Conservation (phyloP, 2,329 filamentous ascomycete genomes). For the Chaetoscypha palmicola region DNA sequence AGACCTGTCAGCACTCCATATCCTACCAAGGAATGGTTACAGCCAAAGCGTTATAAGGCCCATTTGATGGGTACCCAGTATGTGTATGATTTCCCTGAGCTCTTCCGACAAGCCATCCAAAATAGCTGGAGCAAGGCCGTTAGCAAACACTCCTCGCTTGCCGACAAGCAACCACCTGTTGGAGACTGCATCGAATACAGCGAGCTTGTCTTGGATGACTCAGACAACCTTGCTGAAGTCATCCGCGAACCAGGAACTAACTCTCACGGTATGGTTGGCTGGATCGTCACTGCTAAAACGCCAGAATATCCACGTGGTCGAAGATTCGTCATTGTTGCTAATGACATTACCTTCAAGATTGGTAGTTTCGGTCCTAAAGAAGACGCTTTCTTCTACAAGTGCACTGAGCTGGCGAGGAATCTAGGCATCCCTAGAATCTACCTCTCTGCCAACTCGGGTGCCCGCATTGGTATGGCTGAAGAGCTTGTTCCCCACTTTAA, state of each 20-base stretch:
- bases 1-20: conserved; percentile 87
- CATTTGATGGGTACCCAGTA: conserved; percentile 99
- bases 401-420: conserved; percentile 89
- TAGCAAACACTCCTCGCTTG: conserved; percentile 65
- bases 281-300: conserved; percentile 90
- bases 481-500: conserved; percentile 97
- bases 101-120: conserved; percentile 96
- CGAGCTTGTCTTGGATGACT: conserved; percentile 91
- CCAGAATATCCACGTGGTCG: conserved; percentile 91
- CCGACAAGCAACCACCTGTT: conserved; percentile 72
- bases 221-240: conserved; percentile 86
- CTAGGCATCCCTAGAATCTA: conserved; percentile 96
- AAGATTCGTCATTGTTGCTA: conserved; percentile 92
- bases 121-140: conserved; percentile 82
- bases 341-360: conserved; percentile 99
- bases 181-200: conserved; percentile 92
- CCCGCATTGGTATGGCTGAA: conserved; percentile 91
- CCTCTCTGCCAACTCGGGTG: conserved; percentile 96
- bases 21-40: conserved; percentile 95
- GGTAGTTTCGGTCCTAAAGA: conserved; percentile 95
- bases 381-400: conserved; percentile 98
- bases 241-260: conserved; percentile 93
- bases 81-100: conserved; percentile 98
- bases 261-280: conserved; percentile 95
- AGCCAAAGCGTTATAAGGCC: conserved; percentile 98